Evolutionary conservation across 2,329 filamentous ascomycete genomes (phyloP), one percentile per base, ranked within the genome.

Genomic region (Aspergillus ochraceus): DNA sequence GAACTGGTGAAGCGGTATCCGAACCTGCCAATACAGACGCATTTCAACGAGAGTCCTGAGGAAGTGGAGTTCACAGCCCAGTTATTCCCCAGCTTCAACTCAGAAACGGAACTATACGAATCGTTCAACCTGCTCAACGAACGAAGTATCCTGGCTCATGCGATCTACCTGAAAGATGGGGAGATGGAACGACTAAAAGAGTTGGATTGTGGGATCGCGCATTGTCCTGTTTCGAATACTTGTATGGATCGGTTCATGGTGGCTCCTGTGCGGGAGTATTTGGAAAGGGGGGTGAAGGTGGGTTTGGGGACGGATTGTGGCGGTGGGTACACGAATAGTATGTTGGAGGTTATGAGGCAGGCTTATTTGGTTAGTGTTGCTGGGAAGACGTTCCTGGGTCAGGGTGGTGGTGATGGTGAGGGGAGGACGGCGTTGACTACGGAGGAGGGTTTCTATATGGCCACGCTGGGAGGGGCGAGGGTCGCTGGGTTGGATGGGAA

Each of bases 141-240:
- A 3, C 80, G 83, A 9, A 82, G 84, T 0, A 88, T 90, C 58
- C 80, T 90, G 0, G 88, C 88, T 0, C 88, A 90, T 68, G 89
- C 87, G 73, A 89, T 85, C 58, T 81, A 85, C 68, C 83, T 89
- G 74, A 80, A 77, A 5, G 80, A 84, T 2, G 77, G 83, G 30
- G 88, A 90, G 70, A 80, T 84, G 51, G 63, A 71, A 0, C 75
- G 77, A 5, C 65, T 89, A 1, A 65, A 71, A 14, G 70, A 75
- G 9, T 74, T 85, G 9, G 72, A 73, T 0, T 88, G 86, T 63
- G 86, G 86, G 19, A 78, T 89, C 1, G 85, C 86, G 0, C 87
- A 89, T 66, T 89, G 87, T 59, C 87, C 87, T 0, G 81, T 86
- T 1, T 80, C 86, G 10, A 89, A 89, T 70, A 88, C 87, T 75